phyloP scores from a whole-genome alignment of 371 early-diverging fungal genomes.

The Syncephalastrum monosporum region DNA sequence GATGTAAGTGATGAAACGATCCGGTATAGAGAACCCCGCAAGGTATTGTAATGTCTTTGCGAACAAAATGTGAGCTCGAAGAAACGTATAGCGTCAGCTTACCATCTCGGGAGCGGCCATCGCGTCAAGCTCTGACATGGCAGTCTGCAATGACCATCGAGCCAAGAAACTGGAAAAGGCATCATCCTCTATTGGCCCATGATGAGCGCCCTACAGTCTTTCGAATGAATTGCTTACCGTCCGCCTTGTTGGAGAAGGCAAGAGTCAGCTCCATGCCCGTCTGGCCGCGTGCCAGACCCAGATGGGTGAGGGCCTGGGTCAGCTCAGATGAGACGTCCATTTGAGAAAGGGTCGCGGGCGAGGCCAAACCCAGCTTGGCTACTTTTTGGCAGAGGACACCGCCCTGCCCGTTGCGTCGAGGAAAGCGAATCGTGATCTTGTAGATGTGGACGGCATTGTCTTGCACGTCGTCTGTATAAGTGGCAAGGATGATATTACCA shows the following conservation, averaged over 20 bases:
- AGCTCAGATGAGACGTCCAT: conserved; percentile 9
- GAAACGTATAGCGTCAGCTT: not conserved
- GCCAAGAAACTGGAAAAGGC: conserved; percentile 7
- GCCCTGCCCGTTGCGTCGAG: conserved; percentile 18
- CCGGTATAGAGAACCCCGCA: conserved; percentile 18
- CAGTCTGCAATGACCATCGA: conserved; percentile 13
- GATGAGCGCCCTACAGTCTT: not conserved
- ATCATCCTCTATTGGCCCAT: not conserved
- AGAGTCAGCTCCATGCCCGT: conserved; percentile 10
- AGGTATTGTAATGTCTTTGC: conserved; percentile 10
- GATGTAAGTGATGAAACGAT: conserved; percentile 32
- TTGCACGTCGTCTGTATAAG: conserved; percentile 30
- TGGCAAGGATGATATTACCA: conserved; percentile 33
- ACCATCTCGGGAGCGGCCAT: too few relatives aligned
- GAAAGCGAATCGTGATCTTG: conserved; percentile 35
- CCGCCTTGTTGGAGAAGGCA: conserved; percentile 9
- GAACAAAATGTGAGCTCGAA: not conserved
- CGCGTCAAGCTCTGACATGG: not conserved
- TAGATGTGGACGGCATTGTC: conserved; percentile 30
- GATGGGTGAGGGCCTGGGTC: conserved; percentile 13
- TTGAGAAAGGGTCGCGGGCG: conserved; percentile 2
- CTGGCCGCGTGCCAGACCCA: conserved; percentile 6
- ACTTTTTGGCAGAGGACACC: conserved; percentile 19
- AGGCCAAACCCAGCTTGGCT: conserved; percentile 14
- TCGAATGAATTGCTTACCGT: not conserved